Conservation (phyloP, 805 yeast species). For the Candida ficus region DNA sequence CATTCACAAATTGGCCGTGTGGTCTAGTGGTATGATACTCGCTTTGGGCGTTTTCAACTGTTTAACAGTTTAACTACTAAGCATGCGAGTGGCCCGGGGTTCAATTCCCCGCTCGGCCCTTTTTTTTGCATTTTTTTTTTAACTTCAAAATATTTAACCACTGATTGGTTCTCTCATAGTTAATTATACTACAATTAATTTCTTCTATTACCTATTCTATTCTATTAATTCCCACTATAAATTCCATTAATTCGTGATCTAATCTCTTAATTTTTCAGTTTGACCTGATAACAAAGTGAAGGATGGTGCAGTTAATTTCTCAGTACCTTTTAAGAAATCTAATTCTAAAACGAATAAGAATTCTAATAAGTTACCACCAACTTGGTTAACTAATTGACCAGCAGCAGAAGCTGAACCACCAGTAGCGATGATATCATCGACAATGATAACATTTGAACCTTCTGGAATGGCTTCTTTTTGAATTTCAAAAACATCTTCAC, state of each 20-base stretch:
- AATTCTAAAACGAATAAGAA: slow-evolving; percentile 90
- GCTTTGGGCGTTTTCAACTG: slow-evolving; percentile 24
- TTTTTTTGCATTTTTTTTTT: no score
- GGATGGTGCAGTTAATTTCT: slow-evolving; percentile 78
- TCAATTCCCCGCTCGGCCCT: no score
- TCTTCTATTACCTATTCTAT: no score
- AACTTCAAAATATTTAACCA: no score
- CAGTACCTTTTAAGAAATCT: slow-evolving; percentile 91
- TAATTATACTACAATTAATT: no score
- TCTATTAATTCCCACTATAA: no score
- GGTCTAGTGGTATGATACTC: slow-evolving; percentile 24
- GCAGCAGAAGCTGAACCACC: slow-evolving; percentile 97
- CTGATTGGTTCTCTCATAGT: no score
- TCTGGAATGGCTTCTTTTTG: slow-evolving; percentile 76
- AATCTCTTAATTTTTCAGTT: slow-evolving; percentile 40
- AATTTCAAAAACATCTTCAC: slow-evolving; percentile 82
- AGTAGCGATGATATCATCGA: slow-evolving; percentile 96
- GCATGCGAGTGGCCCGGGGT: no score
- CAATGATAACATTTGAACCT: slow-evolving; percentile 78
- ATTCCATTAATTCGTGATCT: no score
- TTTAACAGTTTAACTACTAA: no score
- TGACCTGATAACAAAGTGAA: slow-evolving; percentile 87
- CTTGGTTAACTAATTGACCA: slow-evolving; percentile 68
- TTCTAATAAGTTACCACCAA: slow-evolving; percentile 71
- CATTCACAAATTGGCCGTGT: slow-evolving; percentile 15